phyloP scores from a whole-genome alignment of 306 rosid genomes.

The Dryas alaskensis region DNA sequence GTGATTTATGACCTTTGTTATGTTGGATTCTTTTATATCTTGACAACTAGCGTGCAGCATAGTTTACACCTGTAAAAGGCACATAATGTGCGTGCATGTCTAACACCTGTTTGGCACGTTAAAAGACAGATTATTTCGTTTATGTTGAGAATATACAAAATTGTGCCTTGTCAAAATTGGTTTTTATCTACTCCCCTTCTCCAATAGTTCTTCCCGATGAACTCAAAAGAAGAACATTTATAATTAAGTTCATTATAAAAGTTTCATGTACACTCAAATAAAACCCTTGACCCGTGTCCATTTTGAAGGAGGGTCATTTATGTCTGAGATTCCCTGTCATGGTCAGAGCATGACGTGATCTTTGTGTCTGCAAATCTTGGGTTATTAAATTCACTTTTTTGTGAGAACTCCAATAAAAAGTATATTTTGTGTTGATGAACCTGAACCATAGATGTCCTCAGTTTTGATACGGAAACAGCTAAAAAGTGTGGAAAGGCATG shows the following conservation, averaged over 20 bases:
- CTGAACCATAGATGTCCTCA: not conserved
- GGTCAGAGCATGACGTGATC: not conserved
- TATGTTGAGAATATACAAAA: not conserved
- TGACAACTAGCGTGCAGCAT: not conserved
- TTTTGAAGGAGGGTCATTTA: not conserved
- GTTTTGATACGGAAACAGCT: not conserved
- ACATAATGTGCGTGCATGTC: not conserved
- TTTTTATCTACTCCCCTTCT: not conserved
- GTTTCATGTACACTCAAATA: not conserved
- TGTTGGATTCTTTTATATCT: not conserved
- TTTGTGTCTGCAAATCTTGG: not conserved
- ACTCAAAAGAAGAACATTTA: not conserved
- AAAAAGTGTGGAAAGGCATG: not conserved
- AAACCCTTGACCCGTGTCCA: not conserved
- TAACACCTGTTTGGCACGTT: not conserved
- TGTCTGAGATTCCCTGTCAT: slow-evolving; percentile 7
- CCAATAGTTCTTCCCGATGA: not conserved
- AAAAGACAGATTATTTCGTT: not conserved
- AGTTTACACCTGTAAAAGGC: not conserved
- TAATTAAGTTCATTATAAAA: not conserved
- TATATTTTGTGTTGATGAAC: not conserved
- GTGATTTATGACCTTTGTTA: not conserved
- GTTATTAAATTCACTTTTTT: not conserved
- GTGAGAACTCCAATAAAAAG: not conserved
- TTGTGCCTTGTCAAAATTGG: not conserved